Evolutionary conservation across 495 filamentous ascomycete genomes (phyloP), one percentile per base, ranked within the genome.

Genomic region (Penicillium paradoxum): DNA sequence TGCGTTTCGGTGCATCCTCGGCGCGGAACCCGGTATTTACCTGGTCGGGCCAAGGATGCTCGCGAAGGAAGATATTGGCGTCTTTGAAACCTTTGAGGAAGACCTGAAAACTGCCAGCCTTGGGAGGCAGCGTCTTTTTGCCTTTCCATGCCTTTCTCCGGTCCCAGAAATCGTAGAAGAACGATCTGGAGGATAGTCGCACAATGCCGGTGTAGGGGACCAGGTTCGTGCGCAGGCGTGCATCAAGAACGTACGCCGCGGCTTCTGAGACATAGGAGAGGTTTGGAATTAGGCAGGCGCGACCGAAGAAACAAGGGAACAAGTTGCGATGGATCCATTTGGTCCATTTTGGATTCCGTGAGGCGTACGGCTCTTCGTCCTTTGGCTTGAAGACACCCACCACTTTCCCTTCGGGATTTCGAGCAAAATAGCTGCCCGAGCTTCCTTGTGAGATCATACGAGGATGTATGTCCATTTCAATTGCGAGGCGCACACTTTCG

Each of bases 301-400:
- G 78, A 9, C 93, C 93, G 59, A 99, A 99, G 71, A 88, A 96
- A 72, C 91, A 99, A 22, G 93, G 93, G 64, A 99, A 97, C 61
- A 99, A 65, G 67, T 93, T 95, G 54, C 90, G 76, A 66, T 95
- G 90, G 72, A 95, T 84, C 90, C 90, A 95, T 72, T 95, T 95
- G 60, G 90, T 95, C 89, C 90, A 93, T 67, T 95, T 95, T 18
- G 90, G 90, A 64, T 95, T 95, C 48, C 88, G 84, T 11, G 87
- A 88, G 7, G 88, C 93, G 62, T 93, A 99, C 19, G 93, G 93
- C 69, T 99, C 93, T 69, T 99, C 93, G 66, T 99, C 93, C 72
- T 99, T 99, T 32, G 93, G 93, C 67, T 99, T 99, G 70, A 99
- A 97, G 8, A 99, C 95, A 21, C 91, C 93, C 14, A 99, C 90